Evolutionary conservation across 257 asterid genomes (phyloP).

Genomic region (Ilex asprella): DNA sequence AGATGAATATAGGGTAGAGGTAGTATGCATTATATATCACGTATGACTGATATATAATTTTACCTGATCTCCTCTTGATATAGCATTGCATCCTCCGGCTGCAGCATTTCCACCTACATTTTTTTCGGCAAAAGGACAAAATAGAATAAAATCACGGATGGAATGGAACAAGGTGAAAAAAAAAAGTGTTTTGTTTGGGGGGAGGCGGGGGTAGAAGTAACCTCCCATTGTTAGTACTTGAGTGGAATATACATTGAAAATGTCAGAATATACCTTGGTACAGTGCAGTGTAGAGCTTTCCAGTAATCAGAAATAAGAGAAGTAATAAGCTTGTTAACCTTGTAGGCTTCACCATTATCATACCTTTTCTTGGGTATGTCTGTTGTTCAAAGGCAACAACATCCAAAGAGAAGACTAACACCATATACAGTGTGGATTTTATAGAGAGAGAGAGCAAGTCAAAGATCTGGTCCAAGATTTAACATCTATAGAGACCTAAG

Average conservation of each 20-base stretch:
- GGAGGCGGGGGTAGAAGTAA: no score
- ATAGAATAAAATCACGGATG: no score
- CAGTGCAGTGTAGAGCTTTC: conserved; percentile 14
- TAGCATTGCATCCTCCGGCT: conserved; percentile 17
- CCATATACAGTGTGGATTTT: conserved; percentile 26
- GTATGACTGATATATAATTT: no score
- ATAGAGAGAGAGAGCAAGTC: conserved; percentile 36
- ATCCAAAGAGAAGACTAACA: conserved; percentile 24
- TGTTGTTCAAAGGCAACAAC: conserved; percentile 16
- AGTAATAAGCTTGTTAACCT: conserved; percentile 29
- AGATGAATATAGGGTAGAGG: no score
- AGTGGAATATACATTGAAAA: conserved; percentile 6
- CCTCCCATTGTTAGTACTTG: conserved; percentile 6
- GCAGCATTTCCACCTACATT: conserved; percentile 23
- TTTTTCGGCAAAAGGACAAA: no score
- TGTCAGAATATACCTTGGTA: no score
- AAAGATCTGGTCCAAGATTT: conserved; percentile 37
- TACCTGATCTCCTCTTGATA: conserved; percentile 11
- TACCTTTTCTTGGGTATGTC: conserved; percentile 1
- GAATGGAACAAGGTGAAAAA: not conserved
- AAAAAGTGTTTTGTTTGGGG: conserved; percentile 14
- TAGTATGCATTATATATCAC: no score
- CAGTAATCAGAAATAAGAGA: conserved; percentile 21
- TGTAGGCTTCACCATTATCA: conserved; percentile 21
- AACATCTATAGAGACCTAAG: conserved; percentile 33